These are phyloP conservation scores for Flaveria bidentis DNA, from an alignment of 129 eudicot species.

Conservation along the genomic window DNA sequence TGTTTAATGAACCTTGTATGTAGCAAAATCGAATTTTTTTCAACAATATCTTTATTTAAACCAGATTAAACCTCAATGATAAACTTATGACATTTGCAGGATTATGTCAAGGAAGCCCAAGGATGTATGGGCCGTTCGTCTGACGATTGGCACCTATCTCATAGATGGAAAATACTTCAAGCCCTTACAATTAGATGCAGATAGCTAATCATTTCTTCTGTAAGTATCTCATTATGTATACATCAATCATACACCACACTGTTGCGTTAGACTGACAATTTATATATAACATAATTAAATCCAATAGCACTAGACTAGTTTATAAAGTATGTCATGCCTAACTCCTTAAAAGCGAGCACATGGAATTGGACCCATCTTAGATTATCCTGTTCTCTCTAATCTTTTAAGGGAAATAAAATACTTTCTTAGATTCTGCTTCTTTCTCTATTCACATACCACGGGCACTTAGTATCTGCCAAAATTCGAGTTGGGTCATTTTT, in stretches of 20 bases:
- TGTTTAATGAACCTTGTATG: conserved; percentile 1
- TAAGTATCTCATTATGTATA: conserved; percentile 20
- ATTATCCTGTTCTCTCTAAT: conserved; percentile 34
- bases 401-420: conserved; percentile 23
- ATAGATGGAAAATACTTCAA: conserved; percentile 80
- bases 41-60: not conserved
- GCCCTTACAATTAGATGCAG: conserved; percentile 62
- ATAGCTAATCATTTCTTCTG: conserved; percentile 29
- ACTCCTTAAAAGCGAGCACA: conserved; percentile 31
- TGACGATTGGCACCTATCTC: conserved; percentile 76
- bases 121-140: conserved; percentile 95
- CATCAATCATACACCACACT: conserved; percentile 10
- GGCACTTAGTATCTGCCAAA: not conserved
- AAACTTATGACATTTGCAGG: conserved; percentile 45
- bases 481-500: conserved; percentile 5
- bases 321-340: conserved; percentile 25
- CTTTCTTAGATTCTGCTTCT: conserved; percentile 23
- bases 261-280: conserved; percentile 7
- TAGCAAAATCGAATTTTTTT: not conserved
- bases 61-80: conserved; percentile 20
- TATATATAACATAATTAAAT: conserved; percentile 20
- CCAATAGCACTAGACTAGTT: conserved; percentile 23
- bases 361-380: conserved; percentile 35
- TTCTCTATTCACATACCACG: conserved; percentile 12
- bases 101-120: conserved; percentile 84